Conservation (phyloP, 768 basidiomycete species). For the Pulveroboletus sp. region DNA sequence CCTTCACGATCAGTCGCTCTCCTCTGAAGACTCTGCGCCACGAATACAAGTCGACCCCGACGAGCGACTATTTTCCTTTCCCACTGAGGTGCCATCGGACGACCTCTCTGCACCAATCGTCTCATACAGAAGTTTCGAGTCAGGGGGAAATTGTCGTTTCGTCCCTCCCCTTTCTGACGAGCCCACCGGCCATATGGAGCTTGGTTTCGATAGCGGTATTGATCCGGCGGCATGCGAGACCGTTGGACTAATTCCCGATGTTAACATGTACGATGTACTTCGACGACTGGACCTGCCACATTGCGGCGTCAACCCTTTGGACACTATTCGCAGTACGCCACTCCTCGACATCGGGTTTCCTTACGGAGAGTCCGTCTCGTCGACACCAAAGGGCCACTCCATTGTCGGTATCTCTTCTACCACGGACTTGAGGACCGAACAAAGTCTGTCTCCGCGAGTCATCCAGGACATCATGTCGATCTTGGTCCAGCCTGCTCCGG, state of each 20-base stretch:
- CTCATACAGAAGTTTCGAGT: background rate
- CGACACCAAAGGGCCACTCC: background rate
- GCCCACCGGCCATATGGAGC: background rate
- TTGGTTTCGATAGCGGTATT: constrained; percentile 7
- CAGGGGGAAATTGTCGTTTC: background rate
- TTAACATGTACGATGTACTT: constrained; percentile 33
- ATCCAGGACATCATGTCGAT: constrained; percentile 32
- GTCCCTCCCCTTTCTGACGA: background rate
- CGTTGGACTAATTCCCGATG: constrained; percentile 29
- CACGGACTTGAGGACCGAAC: constrained; percentile 1
- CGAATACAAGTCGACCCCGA: constrained; percentile 9
- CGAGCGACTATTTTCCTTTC: background rate
- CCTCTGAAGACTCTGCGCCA: background rate
- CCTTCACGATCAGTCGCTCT: background rate
- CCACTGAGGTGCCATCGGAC: background rate
- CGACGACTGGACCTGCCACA: constrained; percentile 13
- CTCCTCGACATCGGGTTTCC: background rate
- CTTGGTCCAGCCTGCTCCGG: constrained; percentile 16
- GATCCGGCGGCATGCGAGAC: constrained; percentile 8
- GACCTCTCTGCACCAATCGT: background rate
- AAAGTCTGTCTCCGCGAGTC: constrained; percentile 24
- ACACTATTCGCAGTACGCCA: constrained; percentile 26
- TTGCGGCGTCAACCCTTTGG: constrained; percentile 37
- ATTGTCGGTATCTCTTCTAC: background rate
- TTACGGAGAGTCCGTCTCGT: background rate